A percentile compares a stretch with the other conserved stretches of the same genome.
These are phyloP conservation scores for Colletotrichum sp. DNA, from an alignment of 2,329 filamentous ascomycete species.

Conservation along the genomic window DNA sequence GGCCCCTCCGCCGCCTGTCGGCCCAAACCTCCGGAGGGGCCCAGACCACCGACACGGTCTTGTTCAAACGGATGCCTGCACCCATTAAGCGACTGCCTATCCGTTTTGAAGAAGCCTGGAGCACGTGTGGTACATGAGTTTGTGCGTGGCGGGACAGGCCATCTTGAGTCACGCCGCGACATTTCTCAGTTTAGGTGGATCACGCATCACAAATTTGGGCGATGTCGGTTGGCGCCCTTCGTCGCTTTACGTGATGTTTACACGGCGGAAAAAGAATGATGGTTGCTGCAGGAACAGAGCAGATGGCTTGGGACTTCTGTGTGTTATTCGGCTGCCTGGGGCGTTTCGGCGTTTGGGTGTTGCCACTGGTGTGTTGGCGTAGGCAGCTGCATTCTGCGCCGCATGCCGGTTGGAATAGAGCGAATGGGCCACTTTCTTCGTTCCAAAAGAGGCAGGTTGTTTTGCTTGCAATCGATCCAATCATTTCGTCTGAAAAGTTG, in stretches of 20 bases:
- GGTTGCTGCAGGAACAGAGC: neutral
- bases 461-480: fast-evolving
- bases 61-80: neutral
- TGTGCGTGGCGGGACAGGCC: neutral
- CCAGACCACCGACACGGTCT: neutral
- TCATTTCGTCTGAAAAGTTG: fast-evolving
- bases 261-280: neutral
- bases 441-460: neutral
- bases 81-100: neutral
- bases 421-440: neutral
- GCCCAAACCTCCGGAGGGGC: neutral
- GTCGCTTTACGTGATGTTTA: neutral
- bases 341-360: neutral
- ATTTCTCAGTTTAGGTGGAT: neutral
- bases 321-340: neutral
- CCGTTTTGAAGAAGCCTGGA: neutral
- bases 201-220: neutral
- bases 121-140: neutral
- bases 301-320: neutral
- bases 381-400: neutral
- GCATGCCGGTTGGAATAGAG: neutral
- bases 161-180: neutral
- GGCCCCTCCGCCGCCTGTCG: neutral
- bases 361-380: neutral
- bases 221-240: neutral